phyloP scores from a whole-genome alignment of 495 filamentous ascomycete genomes.

The Talaromyces thailandensis region DNA sequence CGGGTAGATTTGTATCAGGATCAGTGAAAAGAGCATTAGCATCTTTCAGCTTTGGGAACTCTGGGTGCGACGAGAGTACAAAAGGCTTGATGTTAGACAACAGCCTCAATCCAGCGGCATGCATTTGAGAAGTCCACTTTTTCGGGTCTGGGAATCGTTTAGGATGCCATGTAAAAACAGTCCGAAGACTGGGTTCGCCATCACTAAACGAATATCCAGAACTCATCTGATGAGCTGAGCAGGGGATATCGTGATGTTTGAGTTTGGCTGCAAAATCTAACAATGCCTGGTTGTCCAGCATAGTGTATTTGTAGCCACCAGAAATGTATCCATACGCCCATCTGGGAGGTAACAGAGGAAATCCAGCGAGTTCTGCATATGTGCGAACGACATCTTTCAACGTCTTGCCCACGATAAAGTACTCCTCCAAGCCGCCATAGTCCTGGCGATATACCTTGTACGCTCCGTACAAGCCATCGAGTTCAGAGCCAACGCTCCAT shows the following conservation, averaged over 20 bases:
- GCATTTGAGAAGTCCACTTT: slow-evolving; percentile 49
- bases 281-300: slow-evolving; percentile 50
- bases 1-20: slow-evolving; percentile 40
- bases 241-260: slow-evolving; percentile 56
- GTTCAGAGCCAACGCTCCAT: slow-evolving; percentile 61
- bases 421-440: slow-evolving; percentile 61
- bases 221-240: slow-evolving; percentile 62
- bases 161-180: slow-evolving; percentile 63
- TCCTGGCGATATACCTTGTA: slow-evolving; percentile 65
- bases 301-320: slow-evolving; percentile 61
- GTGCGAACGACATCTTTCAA: slow-evolving; percentile 52
- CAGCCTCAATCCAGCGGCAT: slow-evolving; percentile 52
- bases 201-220: slow-evolving; percentile 63
- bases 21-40: slow-evolving; percentile 53
- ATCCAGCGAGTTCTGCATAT: slow-evolving; percentile 58
- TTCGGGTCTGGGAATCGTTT: slow-evolving; percentile 58
- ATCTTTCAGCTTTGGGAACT: slow-evolving; percentile 45
- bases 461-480: slow-evolving; percentile 61
- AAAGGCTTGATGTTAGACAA: slow-evolving; percentile 68
- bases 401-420: slow-evolving; percentile 55
- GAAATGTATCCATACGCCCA: slow-evolving; percentile 64
- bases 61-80: slow-evolving; percentile 53
- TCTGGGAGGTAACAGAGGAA: slow-evolving; percentile 53
- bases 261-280: slow-evolving; percentile 52
- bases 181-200: slow-evolving; percentile 54